A percentile compares a stretch with the other conserved stretches of the same genome.
Evolutionary conservation across 2,329 filamentous ascomycete genomes (phyloP).

Genomic region (Verticillium klebahnii): DNA sequence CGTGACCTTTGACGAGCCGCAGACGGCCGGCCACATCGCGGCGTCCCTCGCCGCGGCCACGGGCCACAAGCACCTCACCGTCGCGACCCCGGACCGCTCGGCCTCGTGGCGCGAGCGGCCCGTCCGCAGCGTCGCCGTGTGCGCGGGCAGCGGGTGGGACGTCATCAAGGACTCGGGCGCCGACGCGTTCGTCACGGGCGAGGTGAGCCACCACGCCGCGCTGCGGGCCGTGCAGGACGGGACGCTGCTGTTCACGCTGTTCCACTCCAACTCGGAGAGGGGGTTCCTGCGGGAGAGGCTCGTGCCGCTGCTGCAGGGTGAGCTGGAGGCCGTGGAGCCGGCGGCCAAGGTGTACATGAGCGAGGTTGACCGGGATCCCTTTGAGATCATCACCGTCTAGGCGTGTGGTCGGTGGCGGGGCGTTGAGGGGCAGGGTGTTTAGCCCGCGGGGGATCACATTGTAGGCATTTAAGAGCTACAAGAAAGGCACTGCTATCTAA

Average conservation of each 20-base stretch:
- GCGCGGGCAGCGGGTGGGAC: slow-evolving; percentile 80
- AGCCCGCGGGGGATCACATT: no score
- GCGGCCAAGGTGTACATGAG: slow-evolving; percentile 68
- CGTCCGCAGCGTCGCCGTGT: slow-evolving; percentile 74
- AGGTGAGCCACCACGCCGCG: slow-evolving; percentile 90
- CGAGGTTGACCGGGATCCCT: slow-evolving; percentile 80
- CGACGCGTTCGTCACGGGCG: slow-evolving; percentile 84
- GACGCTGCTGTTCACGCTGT: slow-evolving; percentile 75
- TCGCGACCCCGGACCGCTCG: slow-evolving; percentile 46
- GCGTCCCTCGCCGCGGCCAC: slow-evolving; percentile 62
- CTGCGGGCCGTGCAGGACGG: slow-evolving; percentile 81
- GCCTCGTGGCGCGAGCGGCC: slow-evolving; percentile 21
- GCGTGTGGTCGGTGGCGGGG: no score
- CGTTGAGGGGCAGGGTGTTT: no score
- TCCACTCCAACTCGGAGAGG: slow-evolving; percentile 91
- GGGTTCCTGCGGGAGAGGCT: slow-evolving; percentile 73
- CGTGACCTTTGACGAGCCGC: slow-evolving; percentile 33
- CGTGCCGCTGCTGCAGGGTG: slow-evolving; percentile 56
- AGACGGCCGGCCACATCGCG: slow-evolving; percentile 39
- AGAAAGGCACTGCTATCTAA: no score
- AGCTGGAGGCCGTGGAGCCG: slow-evolving; percentile 45
- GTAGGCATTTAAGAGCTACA: no score
- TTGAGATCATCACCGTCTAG: slow-evolving; percentile 50
- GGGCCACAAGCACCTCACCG: slow-evolving; percentile 51
- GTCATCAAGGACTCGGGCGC: slow-evolving; percentile 67